Evolutionary conservation across 768 basidiomycete genomes (phyloP).

Genomic region (Termitomyces eurrhizus): DNA sequence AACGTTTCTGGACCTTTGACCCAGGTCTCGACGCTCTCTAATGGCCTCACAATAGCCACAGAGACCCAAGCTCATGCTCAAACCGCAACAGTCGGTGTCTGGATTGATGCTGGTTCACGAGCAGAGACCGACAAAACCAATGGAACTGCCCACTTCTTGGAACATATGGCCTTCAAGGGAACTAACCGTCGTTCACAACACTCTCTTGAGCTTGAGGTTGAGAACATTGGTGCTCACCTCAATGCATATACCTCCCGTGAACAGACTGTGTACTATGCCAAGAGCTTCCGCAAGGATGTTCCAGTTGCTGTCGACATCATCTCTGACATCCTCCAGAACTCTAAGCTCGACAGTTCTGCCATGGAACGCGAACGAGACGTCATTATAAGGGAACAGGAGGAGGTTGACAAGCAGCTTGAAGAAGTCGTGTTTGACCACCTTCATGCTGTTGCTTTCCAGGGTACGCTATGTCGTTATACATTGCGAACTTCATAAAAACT

Average conservation of each 20-base stretch:
- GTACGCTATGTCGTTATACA: constrained; percentile 38
- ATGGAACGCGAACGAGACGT: constrained; percentile 97
- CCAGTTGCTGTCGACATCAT: constrained; percentile 91
- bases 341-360: constrained; percentile 81
- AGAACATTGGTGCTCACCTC: constrained; percentile 94
- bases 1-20: constrained; percentile 71
- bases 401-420: constrained; percentile 97
- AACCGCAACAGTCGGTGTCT: constrained; percentile 98
- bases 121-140: constrained; percentile 95
- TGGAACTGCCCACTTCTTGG: constrained; percentile 97
- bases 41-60: constrained; percentile 94
- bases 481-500: background rate
- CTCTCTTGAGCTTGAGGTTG: constrained; percentile 92
- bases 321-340: constrained; percentile 96
- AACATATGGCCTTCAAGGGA: constrained; percentile 98
- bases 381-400: constrained; percentile 95
- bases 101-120: constrained; percentile 97
- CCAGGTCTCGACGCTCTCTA: constrained; percentile 87
- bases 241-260: constrained; percentile 99
- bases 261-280: constrained; percentile 99
- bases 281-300: constrained; percentile 96
- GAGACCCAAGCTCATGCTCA: constrained; percentile 87
- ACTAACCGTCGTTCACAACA: constrained; percentile 87
- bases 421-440: constrained; percentile 99
- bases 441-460: constrained; percentile 94